Base-by-base conservation (phyloP, 192 early-diverging fungal species). In the Umbelopsis sp. region DNA sequence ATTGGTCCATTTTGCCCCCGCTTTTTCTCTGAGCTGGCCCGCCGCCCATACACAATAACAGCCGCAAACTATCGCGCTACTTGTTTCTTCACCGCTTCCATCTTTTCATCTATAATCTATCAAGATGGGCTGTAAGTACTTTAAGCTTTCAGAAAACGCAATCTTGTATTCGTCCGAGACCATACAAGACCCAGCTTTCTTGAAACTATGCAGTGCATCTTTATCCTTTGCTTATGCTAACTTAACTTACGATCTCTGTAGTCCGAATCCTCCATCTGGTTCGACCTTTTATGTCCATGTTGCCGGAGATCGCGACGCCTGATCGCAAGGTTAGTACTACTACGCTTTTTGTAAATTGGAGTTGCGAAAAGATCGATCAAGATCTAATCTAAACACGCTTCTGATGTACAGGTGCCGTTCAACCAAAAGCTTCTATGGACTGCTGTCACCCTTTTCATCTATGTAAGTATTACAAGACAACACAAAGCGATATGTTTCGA, bases 371-470 rank as follows among this genome's bases (percentile, higher is more conserved):
- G 37, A 41, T 41, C 22, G 20, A 20, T 46, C 13, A 23, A 30
- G 15, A 48, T 46, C 20, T 49, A 18, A 41, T 53, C 44, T n/a
- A 67, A 20, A 51, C 61, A 64, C 33, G 41, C 23, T 52, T 61
- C 50, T 44, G 37, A 23, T 25, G 23, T 71, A n/a, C n/a, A 94
- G 93, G 89, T 99, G 21, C 94, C 95, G 64, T 99, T 99, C 83
- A 86, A 92, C 76, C 97, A 99, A 84, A 99, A 97, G 85, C 89
- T 99, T 77, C 90, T 98, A 82, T 99, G 98, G 98, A 99, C 98
- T 30, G 96, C 93, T 37, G 96, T 99, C 83, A 99, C 97, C 21
- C 89, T 99, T 46, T 96, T 98, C 82, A 95, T 99, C 75, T 99
- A 98, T 90, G 89, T 61, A 61, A 61, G 55, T 61, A 15, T 35